Evolutionary conservation across 352 stramenopile species (phyloP).

Genomic region (Phytophthora rubi): DNA sequence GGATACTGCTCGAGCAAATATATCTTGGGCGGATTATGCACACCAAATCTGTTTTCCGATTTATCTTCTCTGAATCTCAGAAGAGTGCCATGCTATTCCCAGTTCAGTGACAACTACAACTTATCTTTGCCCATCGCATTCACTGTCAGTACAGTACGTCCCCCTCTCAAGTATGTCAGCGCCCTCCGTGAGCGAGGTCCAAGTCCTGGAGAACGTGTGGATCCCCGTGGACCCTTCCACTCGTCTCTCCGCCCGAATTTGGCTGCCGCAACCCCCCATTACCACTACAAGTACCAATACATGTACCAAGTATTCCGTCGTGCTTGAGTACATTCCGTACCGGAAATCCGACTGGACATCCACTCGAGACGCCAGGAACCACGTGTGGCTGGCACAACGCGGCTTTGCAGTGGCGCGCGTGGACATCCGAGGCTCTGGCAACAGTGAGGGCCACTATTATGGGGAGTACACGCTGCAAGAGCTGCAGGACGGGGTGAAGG

Average conservation of each 20-base stretch:
- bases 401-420: conserved; percentile 55
- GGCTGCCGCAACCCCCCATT: conserved; percentile 33
- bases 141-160: not conserved
- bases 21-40: not conserved
- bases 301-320: conserved; percentile 36
- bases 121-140: not conserved
- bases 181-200: conserved; percentile 14
- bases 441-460: conserved; percentile 49
- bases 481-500: conserved; percentile 49
- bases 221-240: conserved; percentile 35
- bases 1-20: no score
- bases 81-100: not conserved
- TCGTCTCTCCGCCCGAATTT: conserved; percentile 45
- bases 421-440: conserved; percentile 55
- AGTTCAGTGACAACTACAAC: not conserved
- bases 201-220: conserved; percentile 50
- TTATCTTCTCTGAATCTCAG: not conserved
- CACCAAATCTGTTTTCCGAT: not conserved
- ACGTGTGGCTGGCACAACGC: conserved; percentile 54
- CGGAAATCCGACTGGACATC: conserved; percentile 58
- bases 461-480: conserved; percentile 57
- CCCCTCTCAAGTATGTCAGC: conserved; percentile 2
- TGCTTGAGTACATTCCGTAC: conserved; percentile 67
- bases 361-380: conserved; percentile 49
- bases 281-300: not conserved